Evolutionary conservation across 345 rosid species (phyloP).

Genomic region (Citrus maxima): DNA sequence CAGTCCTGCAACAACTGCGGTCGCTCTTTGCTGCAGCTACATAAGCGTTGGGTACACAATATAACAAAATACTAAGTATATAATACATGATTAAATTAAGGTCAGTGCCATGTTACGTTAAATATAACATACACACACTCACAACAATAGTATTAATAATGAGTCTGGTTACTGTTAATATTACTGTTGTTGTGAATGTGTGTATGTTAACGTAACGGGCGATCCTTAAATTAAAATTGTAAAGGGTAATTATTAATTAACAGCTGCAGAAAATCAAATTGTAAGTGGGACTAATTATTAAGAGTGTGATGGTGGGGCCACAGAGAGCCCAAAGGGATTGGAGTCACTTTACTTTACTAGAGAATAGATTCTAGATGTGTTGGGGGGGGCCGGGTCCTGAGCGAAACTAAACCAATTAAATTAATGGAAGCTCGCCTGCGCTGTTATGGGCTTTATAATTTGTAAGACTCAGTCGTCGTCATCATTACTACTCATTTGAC

Average conservation of each 20-base stretch:
- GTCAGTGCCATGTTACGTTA: too few relatives aligned
- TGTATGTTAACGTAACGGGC: too few relatives aligned
- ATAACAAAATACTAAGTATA: too few relatives aligned
- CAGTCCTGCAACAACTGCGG: too few relatives aligned
- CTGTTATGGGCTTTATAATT: background rate
- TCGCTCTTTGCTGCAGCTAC: too few relatives aligned
- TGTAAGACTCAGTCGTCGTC: background rate
- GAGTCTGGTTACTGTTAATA: too few relatives aligned
- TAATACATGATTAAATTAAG: background rate
- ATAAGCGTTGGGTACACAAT: too few relatives aligned
- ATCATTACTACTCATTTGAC: constrained; percentile 36
- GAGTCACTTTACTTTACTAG: background rate
- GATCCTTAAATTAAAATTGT: background rate
- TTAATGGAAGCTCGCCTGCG: background rate
- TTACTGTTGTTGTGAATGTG: too few relatives aligned
- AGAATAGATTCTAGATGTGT: constrained; percentile 16
- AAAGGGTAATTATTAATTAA: background rate
- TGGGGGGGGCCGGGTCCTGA: too few relatives aligned
- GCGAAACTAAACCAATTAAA: too few relatives aligned
- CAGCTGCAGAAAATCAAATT: background rate
- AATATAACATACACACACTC: too few relatives aligned
- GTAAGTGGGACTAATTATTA: constrained; percentile 35
- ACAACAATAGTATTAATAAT: too few relatives aligned
- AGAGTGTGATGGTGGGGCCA: background rate
- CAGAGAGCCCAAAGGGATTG: background rate